These are phyloP conservation scores for Aspergillus sp. DNA, from an alignment of 2,329 filamentous ascomycete genomes.

Conservation along the genomic window DNA sequence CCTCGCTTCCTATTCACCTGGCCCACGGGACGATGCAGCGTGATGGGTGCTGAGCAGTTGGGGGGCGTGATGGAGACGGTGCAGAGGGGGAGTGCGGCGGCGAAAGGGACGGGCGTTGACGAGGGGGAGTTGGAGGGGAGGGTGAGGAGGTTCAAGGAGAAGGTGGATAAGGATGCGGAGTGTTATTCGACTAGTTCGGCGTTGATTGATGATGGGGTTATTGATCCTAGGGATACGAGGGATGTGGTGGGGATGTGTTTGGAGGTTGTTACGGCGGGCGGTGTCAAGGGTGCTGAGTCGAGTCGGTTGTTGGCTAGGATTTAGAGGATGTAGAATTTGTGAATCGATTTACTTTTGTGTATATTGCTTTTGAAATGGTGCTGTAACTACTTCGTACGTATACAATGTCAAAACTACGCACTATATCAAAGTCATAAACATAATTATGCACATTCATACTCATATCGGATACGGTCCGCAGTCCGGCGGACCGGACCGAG, in stretches of 20 bases:
- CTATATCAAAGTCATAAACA: too few species aligned
- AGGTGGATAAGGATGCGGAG: slow-evolving; percentile 27
- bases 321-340: neutral
- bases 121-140: slow-evolving; percentile 19
- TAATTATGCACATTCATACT: too few species aligned
- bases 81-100: slow-evolving; percentile 20
- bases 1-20: slow-evolving; percentile 42
- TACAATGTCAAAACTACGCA: too few species aligned
- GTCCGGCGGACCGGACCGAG: too few species aligned
- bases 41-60: slow-evolving; percentile 40
- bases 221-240: slow-evolving; percentile 34
- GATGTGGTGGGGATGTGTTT: slow-evolving; percentile 35
- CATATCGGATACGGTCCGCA: too few species aligned
- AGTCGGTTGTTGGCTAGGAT: slow-evolving; percentile 22
- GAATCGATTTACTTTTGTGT: neutral
- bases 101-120: slow-evolving; percentile 16
- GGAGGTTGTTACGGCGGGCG: slow-evolving; percentile 23
- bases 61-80: slow-evolving; percentile 36
- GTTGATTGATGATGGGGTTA: slow-evolving; percentile 33
- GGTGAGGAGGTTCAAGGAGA: slow-evolving; percentile 19
- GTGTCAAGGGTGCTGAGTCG: slow-evolving; percentile 18
- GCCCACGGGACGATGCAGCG: slow-evolving; percentile 36
- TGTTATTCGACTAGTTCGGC: slow-evolving; percentile 29
- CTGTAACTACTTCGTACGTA: too few species aligned
- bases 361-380: too few species aligned